Percentiles rank a stretch among this genome's conserved stretches.
phyloP scores from a whole-genome alignment of 208 protist genomes.

The Trypanosoma cruzi region DNA sequence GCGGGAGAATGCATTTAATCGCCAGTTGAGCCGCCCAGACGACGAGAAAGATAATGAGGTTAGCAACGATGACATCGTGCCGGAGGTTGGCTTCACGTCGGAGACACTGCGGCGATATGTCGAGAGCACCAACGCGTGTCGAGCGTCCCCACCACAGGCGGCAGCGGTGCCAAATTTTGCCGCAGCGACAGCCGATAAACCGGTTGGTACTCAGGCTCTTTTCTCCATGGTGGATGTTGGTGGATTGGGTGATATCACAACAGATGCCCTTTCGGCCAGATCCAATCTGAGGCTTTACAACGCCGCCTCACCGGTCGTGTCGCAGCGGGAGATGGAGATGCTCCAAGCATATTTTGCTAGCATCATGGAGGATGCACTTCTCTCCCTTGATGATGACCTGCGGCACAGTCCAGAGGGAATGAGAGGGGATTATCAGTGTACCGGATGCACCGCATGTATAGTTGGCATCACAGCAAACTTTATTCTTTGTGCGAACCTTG shows the following conservation, averaged over 20 bases:
- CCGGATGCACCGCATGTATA: slow-evolving; percentile 82
- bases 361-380: slow-evolving; percentile 78
- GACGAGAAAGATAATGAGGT: neutral
- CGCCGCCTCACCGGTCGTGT: slow-evolving; percentile 16
- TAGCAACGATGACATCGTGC: slow-evolving; percentile 1
- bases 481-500: slow-evolving; percentile 81
- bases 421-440: slow-evolving; percentile 69
- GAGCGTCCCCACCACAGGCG: neutral
- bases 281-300: neutral
- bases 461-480: slow-evolving; percentile 75
- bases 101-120: slow-evolving; percentile 19
- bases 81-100: neutral
- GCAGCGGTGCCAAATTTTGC: neutral
- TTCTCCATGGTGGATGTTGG: neutral
- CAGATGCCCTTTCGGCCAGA: neutral
- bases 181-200: neutral
- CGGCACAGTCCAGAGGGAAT: slow-evolving; percentile 44
- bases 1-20: neutral
- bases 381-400: slow-evolving; percentile 60
- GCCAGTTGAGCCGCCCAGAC: neutral
- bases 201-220: neutral
- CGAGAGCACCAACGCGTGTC: neutral
- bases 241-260: neutral
- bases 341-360: slow-evolving; percentile 66
- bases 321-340: slow-evolving; percentile 60